Evolutionary conservation across 805 yeast species (phyloP).

Genomic region (Metschnikowia santaceciliae): DNA sequence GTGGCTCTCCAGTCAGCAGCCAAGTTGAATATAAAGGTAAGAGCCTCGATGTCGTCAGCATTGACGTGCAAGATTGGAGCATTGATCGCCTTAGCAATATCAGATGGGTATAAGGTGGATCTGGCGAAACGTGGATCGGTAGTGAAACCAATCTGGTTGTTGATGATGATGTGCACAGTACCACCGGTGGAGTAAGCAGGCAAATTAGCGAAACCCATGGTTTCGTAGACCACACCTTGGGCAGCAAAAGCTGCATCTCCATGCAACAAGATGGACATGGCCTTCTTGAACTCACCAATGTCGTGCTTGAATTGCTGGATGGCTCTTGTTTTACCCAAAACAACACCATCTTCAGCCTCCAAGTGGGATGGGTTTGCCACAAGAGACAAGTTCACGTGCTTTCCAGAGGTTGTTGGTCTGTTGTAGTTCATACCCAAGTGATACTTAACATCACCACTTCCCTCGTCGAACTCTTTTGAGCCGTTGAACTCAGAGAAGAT

Average conservation of each 20-base stretch:
- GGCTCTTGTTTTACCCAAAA: constrained; percentile 96
- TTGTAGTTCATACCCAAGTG: constrained; percentile 99
- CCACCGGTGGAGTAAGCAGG: constrained; percentile 99
- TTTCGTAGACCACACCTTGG: constrained; percentile 98
- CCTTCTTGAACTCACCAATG: constrained; percentile 76
- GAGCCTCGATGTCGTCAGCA: constrained; percentile 96
- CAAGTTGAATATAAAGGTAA: constrained; percentile 84
- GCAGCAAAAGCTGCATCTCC: constrained; percentile 99
- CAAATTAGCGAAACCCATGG: constrained; percentile 88
- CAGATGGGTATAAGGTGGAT: constrained; percentile 97
- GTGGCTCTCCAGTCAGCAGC: constrained; percentile 99
- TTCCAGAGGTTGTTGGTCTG: constrained; percentile 98
- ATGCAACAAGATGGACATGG: constrained; percentile 88
- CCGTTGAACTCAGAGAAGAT: constrained; percentile 96
- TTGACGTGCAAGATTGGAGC: constrained; percentile 99
- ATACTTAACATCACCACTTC: constrained; percentile 98
- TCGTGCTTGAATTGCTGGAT: constrained; percentile 89
- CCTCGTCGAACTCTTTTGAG: constrained; percentile 85
- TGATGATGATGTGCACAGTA: constrained; percentile 91
- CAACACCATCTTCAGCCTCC: constrained; percentile 99
- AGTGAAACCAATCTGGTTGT: constrained; percentile 99
- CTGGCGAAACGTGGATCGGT: constrained; percentile 97
- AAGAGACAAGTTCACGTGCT: constrained; percentile 87
- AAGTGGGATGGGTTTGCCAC: constrained; percentile 99
- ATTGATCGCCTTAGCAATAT: constrained; percentile 91